A percentile compares a stretch with the other conserved stretches of the same genome.
phyloP scores from a whole-genome alignment of 768 basidiomycete genomes.

The Boletus rubescentipes region DNA sequence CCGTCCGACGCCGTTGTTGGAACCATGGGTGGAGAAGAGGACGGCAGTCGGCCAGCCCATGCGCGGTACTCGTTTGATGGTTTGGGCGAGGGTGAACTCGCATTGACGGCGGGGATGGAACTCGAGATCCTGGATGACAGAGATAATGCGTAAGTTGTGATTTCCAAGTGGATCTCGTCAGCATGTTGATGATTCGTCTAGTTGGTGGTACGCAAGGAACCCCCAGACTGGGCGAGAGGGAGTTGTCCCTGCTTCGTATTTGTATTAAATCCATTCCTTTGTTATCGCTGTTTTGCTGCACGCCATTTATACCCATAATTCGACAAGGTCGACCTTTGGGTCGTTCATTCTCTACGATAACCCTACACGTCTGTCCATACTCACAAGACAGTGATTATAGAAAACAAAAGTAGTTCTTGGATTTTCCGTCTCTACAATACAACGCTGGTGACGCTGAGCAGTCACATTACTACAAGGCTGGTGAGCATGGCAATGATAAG shows the following conservation, averaged over 20 bases:
- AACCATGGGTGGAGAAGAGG: constrained; percentile 56
- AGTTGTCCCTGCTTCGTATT: constrained; percentile 88
- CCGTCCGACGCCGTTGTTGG: constrained; percentile 71
- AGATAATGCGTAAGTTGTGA: constrained; percentile 65
- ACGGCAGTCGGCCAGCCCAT: constrained; percentile 70
- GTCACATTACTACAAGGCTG: constrained; percentile 14
- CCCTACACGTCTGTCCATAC: constrained; percentile 20
- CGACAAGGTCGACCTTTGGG: constrained; percentile 38
- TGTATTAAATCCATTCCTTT: constrained; percentile 57
- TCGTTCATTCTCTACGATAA: constrained; percentile 36
- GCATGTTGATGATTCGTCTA: constrained; percentile 31
- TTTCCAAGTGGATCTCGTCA: neutral
- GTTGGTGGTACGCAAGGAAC: constrained; percentile 95
- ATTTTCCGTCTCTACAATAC: neutral
- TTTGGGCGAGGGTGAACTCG: constrained; percentile 73
- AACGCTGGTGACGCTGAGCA: constrained; percentile 3
- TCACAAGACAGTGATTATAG: constrained; percentile 12
- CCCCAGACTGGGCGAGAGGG: constrained; percentile 78
- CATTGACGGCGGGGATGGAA: constrained; percentile 65
- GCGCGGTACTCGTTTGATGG: constrained; percentile 85
- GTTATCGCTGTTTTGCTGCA: constrained; percentile 32
- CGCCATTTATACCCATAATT: constrained; percentile 37
- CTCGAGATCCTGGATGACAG: constrained; percentile 77
- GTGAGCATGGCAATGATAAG: constrained; percentile 3
- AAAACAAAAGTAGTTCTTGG: constrained; percentile 15